phyloP scores from a whole-genome alignment of 495 filamentous ascomycete species.

The Neurospora sp. region DNA sequence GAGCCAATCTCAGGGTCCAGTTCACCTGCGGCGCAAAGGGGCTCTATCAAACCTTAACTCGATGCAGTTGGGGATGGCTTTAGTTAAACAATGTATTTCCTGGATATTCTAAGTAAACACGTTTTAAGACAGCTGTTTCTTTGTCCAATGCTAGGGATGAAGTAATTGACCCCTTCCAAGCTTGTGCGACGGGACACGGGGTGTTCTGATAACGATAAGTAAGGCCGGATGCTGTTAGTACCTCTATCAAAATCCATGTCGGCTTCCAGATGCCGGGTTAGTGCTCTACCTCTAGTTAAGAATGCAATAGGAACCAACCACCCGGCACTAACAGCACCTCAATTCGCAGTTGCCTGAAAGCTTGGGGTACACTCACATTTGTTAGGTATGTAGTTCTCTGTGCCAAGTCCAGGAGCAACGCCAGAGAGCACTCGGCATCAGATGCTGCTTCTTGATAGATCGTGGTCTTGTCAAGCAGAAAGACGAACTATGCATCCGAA shows the following conservation, averaged over 20 bases:
- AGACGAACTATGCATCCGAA: neutral
- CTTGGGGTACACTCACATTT: too few relatives aligned
- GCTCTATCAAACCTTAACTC: neutral
- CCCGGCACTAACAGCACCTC: neutral
- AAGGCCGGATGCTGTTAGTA: neutral
- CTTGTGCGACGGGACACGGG: neutral
- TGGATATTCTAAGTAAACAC: neutral
- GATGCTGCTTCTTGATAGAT: neutral
- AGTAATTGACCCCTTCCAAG: neutral
- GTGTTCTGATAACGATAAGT: neutral
- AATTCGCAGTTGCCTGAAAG: neutral
- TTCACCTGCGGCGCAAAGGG: neutral
- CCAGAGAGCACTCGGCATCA: neutral
- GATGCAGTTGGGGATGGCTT: neutral
- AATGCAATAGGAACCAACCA: neutral
- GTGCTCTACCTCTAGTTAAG: neutral
- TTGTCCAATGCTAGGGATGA: neutral
- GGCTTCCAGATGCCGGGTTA: neutral
- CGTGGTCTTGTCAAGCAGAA: neutral
- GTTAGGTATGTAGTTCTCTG: neutral
- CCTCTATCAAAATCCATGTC: neutral
- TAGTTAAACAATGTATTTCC: neutral
- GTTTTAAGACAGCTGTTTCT: neutral
- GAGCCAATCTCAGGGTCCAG: neutral
- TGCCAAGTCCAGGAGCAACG: neutral